Conservation (phyloP, 441 rosid genomes). For the Raphanus hybrid region DNA sequence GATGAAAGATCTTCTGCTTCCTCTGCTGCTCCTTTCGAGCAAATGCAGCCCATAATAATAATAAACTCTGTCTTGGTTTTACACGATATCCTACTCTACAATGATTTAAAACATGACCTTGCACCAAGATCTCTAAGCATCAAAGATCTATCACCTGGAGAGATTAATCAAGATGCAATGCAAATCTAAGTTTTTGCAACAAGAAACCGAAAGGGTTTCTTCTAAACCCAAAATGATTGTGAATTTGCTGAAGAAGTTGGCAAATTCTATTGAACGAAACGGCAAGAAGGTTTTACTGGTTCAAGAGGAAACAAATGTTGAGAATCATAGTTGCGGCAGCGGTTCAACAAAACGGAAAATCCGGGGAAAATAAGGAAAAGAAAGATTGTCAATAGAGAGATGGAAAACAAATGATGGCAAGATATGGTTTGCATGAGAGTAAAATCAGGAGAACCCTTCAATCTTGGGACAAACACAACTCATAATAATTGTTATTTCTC, state of each 20-base stretch:
- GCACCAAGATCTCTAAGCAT: constrained; percentile 29
- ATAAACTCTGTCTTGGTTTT: neutral
- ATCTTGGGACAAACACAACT: constrained; percentile 33
- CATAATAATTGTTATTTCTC: constrained; percentile 30
- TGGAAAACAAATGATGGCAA: constrained; percentile 28
- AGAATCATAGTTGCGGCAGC: constrained; percentile 22
- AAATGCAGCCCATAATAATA: constrained; percentile 69
- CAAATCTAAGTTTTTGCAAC: constrained; percentile 7
- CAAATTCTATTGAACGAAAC: neutral
- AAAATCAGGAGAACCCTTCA: constrained; percentile 36
- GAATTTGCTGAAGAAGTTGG: neutral
- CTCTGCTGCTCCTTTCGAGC: constrained; percentile 63
- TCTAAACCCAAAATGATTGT: constrained; percentile 14
- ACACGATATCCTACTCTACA: neutral
- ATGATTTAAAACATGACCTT: constrained; percentile 9
- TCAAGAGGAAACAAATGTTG: constrained; percentile 10
- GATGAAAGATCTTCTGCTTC: constrained; percentile 39
- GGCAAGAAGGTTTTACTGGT: neutral
- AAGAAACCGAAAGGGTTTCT: constrained; percentile 25
- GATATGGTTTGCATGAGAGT: constrained; percentile 38
- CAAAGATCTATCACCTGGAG: constrained; percentile 7
- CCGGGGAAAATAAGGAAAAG: constrained; percentile 26
- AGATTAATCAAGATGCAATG: neutral
- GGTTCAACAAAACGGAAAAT: constrained; percentile 37
- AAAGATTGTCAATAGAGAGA: constrained; percentile 29